Percentiles rank a stretch among this genome's conserved stretches.
These are phyloP conservation scores for Saccharomyces eubayanus DNA, from an alignment of 805 yeast species.

Conservation along the genomic window DNA sequence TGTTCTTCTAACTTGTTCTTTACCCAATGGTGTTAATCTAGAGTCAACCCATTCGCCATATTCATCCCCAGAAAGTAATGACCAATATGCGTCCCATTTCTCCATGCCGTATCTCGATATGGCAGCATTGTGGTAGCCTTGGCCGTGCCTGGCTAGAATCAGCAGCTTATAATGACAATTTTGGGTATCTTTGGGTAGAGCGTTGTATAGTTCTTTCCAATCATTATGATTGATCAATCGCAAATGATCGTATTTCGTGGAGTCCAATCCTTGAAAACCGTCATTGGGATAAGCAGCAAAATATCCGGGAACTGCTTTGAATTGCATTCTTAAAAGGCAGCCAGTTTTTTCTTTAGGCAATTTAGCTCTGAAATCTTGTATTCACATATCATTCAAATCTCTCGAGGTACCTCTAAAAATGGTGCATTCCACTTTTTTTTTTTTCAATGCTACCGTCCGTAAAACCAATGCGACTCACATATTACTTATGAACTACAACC, in stretches of 20 bases:
- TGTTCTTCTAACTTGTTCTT: slow-evolving; percentile 46
- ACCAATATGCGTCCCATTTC: slow-evolving; percentile 53
- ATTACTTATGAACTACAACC: neutral
- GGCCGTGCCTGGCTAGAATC: slow-evolving; percentile 49
- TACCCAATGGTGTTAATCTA: slow-evolving; percentile 46
- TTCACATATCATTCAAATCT: neutral
- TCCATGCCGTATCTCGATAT: slow-evolving; percentile 46
- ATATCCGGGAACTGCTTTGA: slow-evolving; percentile 21
- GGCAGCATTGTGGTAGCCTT: slow-evolving; percentile 55
- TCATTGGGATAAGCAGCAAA: slow-evolving; percentile 15
- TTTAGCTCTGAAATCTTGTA: neutral
- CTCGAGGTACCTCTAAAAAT: neutral
- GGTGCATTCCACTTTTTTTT: neutral
- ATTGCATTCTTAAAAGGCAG: neutral
- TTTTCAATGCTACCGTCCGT: neutral
- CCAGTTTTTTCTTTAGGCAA: neutral
- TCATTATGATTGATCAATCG: slow-evolving; percentile 9
- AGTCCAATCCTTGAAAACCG: slow-evolving; percentile 7
- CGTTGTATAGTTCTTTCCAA: slow-evolving; percentile 17
- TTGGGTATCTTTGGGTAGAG: slow-evolving; percentile 17
- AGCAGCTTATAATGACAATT: slow-evolving; percentile 15
- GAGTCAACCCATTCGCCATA: slow-evolving; percentile 46
- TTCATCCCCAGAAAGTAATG: slow-evolving; percentile 45
- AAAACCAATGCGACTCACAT: neutral
- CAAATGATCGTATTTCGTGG: slow-evolving; percentile 13